Conservation (phyloP, 441 rosid genomes). For the Erodium texanum region DNA sequence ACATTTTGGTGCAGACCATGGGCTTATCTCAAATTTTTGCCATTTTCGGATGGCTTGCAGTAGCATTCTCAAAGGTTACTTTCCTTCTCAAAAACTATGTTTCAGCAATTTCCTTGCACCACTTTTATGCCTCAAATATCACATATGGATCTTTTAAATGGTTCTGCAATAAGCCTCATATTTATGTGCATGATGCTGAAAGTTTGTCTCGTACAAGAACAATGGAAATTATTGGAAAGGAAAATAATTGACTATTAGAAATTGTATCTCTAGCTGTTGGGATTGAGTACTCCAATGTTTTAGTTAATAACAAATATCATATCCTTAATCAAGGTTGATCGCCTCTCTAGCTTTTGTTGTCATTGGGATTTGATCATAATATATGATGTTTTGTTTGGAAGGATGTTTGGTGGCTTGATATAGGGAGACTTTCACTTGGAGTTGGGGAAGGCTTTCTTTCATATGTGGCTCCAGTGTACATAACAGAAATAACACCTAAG, state of each 20-base stretch:
- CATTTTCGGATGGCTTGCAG: conserved; percentile 33
- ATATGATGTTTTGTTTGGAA: neutral
- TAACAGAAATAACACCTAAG: conserved; percentile 40
- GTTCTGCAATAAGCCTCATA: too few relatives aligned
- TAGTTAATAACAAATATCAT: too few relatives aligned
- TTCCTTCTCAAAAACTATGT: neutral
- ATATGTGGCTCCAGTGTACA: conserved; percentile 26
- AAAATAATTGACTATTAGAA: too few relatives aligned
- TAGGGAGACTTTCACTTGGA: conserved; percentile 28
- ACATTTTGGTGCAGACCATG: conserved; percentile 36
- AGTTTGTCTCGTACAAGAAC: too few relatives aligned
- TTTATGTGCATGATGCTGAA: too few relatives aligned
- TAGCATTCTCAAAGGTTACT: conserved; percentile 27
- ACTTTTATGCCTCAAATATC: too few relatives aligned
- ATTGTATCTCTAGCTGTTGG: too few relatives aligned
- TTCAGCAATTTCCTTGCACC: too few relatives aligned
- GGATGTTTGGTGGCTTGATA: conserved; percentile 21
- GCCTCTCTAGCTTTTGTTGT: neutral
- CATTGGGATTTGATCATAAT: neutral
- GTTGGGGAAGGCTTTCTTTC: conserved; percentile 21
- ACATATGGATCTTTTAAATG: too few relatives aligned
- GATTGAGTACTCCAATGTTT: too few relatives aligned
- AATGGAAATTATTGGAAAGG: too few relatives aligned
- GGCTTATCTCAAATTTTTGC: conserved; percentile 35
- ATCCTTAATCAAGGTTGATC: too few relatives aligned